Evolutionary conservation across 768 basidiomycete genomes (phyloP), one percentile per base, ranked within the genome.

Genomic region (Leccinum ochraceum): DNA sequence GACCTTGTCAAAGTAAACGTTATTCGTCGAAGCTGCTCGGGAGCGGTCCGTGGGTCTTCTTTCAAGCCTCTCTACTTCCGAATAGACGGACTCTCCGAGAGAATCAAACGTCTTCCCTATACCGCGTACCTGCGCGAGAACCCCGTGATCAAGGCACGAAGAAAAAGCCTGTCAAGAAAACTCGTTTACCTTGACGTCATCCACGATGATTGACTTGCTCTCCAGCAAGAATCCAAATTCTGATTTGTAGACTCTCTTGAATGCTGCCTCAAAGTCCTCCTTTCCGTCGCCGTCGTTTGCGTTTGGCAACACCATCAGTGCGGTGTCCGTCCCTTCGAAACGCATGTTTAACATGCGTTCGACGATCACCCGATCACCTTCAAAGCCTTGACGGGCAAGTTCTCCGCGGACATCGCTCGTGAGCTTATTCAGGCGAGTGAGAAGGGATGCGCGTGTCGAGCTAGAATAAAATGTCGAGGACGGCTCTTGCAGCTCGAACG

Each of bases 201-300:
- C 95, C 10, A 97, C 91, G 58, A 93, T 86, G 67, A 97, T 81
- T 32, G 79, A 77, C 78, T 93, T 94, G 44, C 83, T 86, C 63
- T 95, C 91, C 30, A 98, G 79, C 63, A 95, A 76, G 78, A 98
- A 97, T 10, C 95, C 95, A 69, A 97, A 96, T 73, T 95, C 92
- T 24, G 86, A 74, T 76, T 86, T 92, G 78, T 97, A 95, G 48
- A 83, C 81, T 54, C 85, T 77, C 70, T 84, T 86, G 79, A 97
- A 98, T 10, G 88, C 91, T 3, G 79, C 81, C 65, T 87, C 87
- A 70, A 90, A 95, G 72, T 94, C 89, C 62, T 88, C 86, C 14
- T 78, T 66, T 24, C 81, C 86, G 64, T 87, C 81, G 0, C 80
- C 83, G 36, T 81, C 80, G 24, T 69, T 66, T 8, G 71, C 63